These are phyloP conservation scores for Myxozyma lipomycoides DNA, from an alignment of 805 yeast species.

Conservation along the genomic window DNA sequence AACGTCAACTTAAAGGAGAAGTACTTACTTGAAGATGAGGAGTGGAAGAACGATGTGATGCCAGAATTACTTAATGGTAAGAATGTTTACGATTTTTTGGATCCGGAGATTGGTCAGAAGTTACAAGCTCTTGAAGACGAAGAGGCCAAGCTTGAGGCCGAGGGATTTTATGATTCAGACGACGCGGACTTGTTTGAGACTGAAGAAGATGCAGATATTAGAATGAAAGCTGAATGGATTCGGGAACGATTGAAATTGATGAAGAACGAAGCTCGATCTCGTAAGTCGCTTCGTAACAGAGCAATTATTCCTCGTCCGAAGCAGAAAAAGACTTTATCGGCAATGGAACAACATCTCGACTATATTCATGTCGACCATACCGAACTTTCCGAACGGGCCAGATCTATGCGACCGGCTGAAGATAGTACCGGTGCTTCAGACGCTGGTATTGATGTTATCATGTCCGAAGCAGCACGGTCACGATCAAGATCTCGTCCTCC, in stretches of 20 bases:
- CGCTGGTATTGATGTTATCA: constrained; percentile 76
- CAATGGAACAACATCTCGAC: constrained; percentile 87
- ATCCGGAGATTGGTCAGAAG: constrained; percentile 90
- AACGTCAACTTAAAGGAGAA: constrained; percentile 90
- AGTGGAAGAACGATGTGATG: constrained; percentile 96
- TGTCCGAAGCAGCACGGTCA: constrained; percentile 46
- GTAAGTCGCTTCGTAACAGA: constrained; percentile 80
- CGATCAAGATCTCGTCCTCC: constrained; percentile 35
- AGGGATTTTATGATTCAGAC: constrained; percentile 94
- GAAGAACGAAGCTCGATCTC: constrained; percentile 81
- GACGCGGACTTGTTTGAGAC: constrained; percentile 54
- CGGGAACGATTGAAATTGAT: constrained; percentile 91
- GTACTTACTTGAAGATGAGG: constrained; percentile 88
- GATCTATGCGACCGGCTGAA: constrained; percentile 30
- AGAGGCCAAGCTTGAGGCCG: constrained; percentile 87
- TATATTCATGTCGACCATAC: constrained; percentile 83
- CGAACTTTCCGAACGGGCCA: constrained; percentile 53
- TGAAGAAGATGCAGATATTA: constrained; percentile 64
- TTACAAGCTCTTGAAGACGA: constrained; percentile 94
- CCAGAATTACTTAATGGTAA: constrained; percentile 96
- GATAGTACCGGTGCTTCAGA: constrained; percentile 34
- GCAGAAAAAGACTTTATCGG: constrained; percentile 57
- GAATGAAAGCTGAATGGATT: constrained; percentile 90
- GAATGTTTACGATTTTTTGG: constrained; percentile 95
- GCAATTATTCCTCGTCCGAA: constrained; percentile 85